phyloP scores from a whole-genome alignment of 1,284 basidiomycete genomes.

The Neonothopanus nambi region DNA sequence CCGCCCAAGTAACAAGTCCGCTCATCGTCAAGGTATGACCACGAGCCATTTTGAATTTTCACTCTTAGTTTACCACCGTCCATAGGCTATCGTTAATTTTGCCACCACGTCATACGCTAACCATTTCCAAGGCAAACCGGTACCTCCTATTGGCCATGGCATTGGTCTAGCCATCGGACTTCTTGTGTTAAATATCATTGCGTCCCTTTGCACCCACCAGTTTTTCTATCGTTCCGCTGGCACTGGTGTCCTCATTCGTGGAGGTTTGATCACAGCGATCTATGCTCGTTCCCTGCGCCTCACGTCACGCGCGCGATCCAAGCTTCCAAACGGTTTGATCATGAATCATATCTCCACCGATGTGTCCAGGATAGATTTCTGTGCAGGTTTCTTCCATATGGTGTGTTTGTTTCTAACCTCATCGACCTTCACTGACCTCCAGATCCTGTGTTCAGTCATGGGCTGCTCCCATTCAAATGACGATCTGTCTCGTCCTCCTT shows the following conservation, averaged over 20 bases:
- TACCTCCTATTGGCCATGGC: conserved; percentile 69
- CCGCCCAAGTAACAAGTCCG: conserved; percentile 73
- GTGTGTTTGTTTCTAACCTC: conserved; percentile 46
- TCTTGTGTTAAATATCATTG: conserved; percentile 67
- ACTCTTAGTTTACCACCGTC: not conserved
- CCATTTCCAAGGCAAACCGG: conserved; percentile 43
- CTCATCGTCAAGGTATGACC: conserved; percentile 47
- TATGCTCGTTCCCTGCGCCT: conserved; percentile 81
- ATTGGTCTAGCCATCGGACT: conserved; percentile 77
- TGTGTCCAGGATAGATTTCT: conserved; percentile 89
- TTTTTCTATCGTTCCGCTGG: conserved; percentile 77
- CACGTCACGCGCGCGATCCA: conserved; percentile 80
- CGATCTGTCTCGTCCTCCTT: conserved; percentile 70
- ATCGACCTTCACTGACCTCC: not conserved
- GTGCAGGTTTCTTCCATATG: conserved; percentile 82
- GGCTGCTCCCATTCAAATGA: conserved; percentile 73
- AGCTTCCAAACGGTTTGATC: conserved; percentile 82
- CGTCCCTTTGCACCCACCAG: conserved; percentile 75
- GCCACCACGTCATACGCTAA: conserved; percentile 63
- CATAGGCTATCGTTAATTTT: conserved; percentile 76
- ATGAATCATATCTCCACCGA: conserved; percentile 96
- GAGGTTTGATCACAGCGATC: conserved; percentile 87
- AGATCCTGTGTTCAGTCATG: conserved; percentile 43
- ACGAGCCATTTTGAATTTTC: not conserved
- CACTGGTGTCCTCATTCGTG: conserved; percentile 80